These are phyloP conservation scores for Panellus pusillus DNA, from an alignment of 768 basidiomycete species.

Conservation along the genomic window DNA sequence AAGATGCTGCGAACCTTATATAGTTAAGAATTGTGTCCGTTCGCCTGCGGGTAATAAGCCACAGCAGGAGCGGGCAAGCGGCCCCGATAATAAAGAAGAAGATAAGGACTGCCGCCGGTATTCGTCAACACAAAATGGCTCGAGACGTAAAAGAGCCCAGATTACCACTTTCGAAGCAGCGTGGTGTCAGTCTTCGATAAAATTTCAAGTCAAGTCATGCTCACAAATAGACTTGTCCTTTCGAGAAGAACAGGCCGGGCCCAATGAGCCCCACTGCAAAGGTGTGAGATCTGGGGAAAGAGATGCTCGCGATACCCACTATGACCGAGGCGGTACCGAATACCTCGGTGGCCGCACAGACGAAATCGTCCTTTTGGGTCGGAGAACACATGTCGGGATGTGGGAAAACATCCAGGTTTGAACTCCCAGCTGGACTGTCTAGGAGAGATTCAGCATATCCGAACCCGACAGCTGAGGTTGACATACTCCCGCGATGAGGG, in stretches of 20 bases:
- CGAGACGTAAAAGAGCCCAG: background rate
- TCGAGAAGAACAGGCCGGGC: slow-evolving; percentile 55
- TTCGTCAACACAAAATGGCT: background rate
- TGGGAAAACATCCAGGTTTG: slow-evolving; percentile 70
- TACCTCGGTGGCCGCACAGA: slow-evolving; percentile 53
- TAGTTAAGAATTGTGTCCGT: slow-evolving; percentile 66
- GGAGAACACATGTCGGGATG: slow-evolving; percentile 50
- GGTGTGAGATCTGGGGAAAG: background rate
- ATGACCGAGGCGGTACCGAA: slow-evolving; percentile 56
- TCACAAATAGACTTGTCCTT: slow-evolving; percentile 60
- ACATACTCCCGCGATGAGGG: slow-evolving; percentile 48
- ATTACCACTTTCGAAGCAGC: background rate
- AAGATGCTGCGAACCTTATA: slow-evolving; percentile 51
- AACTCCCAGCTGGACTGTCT: slow-evolving; percentile 63
- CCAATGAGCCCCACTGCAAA: slow-evolving; percentile 63
- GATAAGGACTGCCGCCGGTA: slow-evolving; percentile 41
- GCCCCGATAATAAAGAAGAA: slow-evolving; percentile 79
- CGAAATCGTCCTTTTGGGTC: slow-evolving; percentile 49
- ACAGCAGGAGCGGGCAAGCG: slow-evolving; percentile 60
- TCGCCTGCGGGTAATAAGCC: slow-evolving; percentile 60
- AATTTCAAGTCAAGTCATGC: slow-evolving; percentile 21
- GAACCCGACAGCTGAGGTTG: background rate
- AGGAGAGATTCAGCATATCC: background rate
- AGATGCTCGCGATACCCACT: slow-evolving; percentile 38
- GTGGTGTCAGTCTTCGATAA: background rate